Conservation (phyloP, 2,329 filamentous ascomycete species). For the Fusarium aywerte region DNA sequence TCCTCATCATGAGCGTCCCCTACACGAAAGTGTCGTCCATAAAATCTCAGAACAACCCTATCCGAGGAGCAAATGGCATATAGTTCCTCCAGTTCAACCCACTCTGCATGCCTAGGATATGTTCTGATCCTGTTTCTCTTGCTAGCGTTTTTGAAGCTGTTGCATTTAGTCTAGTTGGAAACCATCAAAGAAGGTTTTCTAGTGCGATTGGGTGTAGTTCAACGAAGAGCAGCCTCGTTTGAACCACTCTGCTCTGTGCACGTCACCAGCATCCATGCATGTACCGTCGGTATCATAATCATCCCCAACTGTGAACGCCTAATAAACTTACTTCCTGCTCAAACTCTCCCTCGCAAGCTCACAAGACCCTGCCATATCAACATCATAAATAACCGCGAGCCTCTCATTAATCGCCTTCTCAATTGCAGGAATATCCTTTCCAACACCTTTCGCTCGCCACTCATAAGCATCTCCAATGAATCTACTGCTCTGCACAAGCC, state of each 20-base stretch:
- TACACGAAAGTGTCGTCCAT: no score
- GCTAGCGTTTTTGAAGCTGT: no score
- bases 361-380: slow-evolving; percentile 19
- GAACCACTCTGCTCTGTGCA: no score
- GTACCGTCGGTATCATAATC: no score
- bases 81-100: slow-evolving; percentile 52
- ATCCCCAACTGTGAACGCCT: no score
- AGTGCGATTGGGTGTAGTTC: no score
- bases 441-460: slow-evolving; percentile 50
- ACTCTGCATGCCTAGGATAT: slow-evolving; percentile 14
- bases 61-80: no score
- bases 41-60: no score
- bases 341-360: slow-evolving; percentile 7
- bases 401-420: slow-evolving; percentile 36
- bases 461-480: slow-evolving; percentile 56
- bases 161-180: no score
- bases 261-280: neutral
- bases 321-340: neutral
- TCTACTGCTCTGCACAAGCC: slow-evolving; percentile 62
- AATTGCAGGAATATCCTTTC: slow-evolving; percentile 29
- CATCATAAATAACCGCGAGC: slow-evolving; percentile 19
- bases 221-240: no score
- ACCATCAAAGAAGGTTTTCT: no score
- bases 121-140: slow-evolving; percentile 9
- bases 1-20: no score